phyloP scores from a whole-genome alignment of 2,329 filamentous ascomycete species.

The Exophiala sideris region DNA sequence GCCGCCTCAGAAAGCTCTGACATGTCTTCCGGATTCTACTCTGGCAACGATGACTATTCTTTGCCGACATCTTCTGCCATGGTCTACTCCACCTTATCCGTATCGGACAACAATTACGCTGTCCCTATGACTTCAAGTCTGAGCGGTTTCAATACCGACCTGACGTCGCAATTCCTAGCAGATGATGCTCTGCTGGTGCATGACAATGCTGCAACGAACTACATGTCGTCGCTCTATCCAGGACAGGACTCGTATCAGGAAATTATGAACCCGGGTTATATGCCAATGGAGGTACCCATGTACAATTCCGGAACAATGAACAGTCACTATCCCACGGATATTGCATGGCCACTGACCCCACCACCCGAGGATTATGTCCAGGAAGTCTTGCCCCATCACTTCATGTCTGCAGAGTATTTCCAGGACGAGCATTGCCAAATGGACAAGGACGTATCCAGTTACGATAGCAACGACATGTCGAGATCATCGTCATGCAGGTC shows the following conservation, averaged over 20 bases:
- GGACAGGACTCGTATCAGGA: slow-evolving; percentile 15
- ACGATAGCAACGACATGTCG: slow-evolving; percentile 3
- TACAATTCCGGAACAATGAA: slow-evolving; percentile 14
- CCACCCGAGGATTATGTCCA: slow-evolving; percentile 21
- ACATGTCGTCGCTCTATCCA: slow-evolving; percentile 9
- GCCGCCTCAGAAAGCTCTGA: slow-evolving; percentile 1
- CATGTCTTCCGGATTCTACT: slow-evolving; percentile 10
- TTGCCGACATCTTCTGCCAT: slow-evolving; percentile 15
- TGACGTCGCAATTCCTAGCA: slow-evolving; percentile 19
- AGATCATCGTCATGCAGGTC: slow-evolving; percentile 14
- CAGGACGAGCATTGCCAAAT: slow-evolving; percentile 7
- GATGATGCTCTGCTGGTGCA: slow-evolving; percentile 13
- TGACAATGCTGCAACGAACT: slow-evolving; percentile 8
- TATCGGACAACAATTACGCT: slow-evolving; percentile 6
- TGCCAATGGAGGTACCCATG: slow-evolving; percentile 12
- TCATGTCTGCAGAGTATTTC: slow-evolving; percentile 9
- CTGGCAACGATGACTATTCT: slow-evolving; percentile 17
- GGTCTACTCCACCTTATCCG: slow-evolving; percentile 10
- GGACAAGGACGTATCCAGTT: slow-evolving; percentile 7
- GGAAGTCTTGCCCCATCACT: slow-evolving; percentile 5
- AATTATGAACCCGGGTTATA: slow-evolving; percentile 13
- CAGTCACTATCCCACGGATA: slow-evolving; percentile 6
- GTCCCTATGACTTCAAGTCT: slow-evolving; percentile 15
- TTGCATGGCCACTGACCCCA: slow-evolving; percentile 12
- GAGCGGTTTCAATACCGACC: slow-evolving; percentile 11